Evolutionary conservation across 116 monocot species (phyloP).

Genomic region (Posidonia oceanica): DNA sequence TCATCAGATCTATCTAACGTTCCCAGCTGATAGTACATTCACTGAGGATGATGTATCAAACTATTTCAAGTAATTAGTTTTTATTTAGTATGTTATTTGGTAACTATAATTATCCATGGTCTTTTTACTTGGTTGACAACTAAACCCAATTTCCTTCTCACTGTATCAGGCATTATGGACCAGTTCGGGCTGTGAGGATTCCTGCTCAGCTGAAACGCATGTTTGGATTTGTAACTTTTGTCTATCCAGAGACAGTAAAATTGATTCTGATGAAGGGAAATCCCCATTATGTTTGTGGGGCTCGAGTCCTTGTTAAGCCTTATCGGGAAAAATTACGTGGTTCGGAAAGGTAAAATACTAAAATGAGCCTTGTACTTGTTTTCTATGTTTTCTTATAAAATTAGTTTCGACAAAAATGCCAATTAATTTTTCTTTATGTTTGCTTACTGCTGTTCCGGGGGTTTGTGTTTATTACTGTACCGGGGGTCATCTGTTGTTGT

Average conservation of each 20-base stretch:
- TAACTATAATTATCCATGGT: no score
- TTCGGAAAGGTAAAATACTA: constrained; percentile 24
- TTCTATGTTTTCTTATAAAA: neutral
- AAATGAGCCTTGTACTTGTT: neutral
- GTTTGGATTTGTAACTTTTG: constrained; percentile 88
- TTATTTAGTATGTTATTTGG: no score
- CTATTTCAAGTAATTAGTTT: constrained; percentile 60
- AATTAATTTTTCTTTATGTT: neutral
- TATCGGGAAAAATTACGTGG: constrained; percentile 56
- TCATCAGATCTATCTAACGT: constrained; percentile 85
- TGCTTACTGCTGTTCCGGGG: no score
- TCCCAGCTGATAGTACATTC: constrained; percentile 68
- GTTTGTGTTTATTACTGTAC: no score
- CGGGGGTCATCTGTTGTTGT: no score
- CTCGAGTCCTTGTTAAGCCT: constrained; percentile 69
- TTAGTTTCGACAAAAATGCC: neutral
- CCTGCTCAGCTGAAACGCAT: constrained; percentile 65
- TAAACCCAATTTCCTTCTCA: neutral
- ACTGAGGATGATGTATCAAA: constrained; percentile 60
- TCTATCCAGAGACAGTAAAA: constrained; percentile 43
- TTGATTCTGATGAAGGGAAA: constrained; percentile 31
- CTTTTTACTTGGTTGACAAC: neutral
- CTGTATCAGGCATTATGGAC: constrained; percentile 49
- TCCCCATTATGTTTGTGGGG: constrained; percentile 58
- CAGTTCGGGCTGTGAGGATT: constrained; percentile 76